phyloP scores from a whole-genome alignment of 306 rosid species.

The Cucurbita pepo region DNA sequence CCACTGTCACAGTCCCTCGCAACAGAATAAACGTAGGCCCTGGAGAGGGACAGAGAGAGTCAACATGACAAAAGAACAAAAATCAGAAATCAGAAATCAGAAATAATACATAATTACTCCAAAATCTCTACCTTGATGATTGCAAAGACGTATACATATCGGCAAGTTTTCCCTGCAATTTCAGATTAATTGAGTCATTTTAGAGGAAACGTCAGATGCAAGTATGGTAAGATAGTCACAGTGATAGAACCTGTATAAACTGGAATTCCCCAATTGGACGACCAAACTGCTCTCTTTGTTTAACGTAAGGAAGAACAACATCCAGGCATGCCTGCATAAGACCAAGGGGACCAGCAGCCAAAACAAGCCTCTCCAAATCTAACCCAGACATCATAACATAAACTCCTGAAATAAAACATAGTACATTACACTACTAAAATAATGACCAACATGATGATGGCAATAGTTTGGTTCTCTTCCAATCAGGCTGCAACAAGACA shows the following conservation, averaged over 20 bases:
- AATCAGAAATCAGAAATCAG: neutral
- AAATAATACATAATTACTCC: slow-evolving; percentile 1
- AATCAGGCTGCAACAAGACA: neutral
- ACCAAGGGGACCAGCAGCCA: slow-evolving; percentile 82
- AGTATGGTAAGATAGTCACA: slow-evolving; percentile 2
- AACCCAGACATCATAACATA: slow-evolving; percentile 96
- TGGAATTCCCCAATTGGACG: slow-evolving; percentile 96
- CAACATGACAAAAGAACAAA: neutral
- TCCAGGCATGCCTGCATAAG: slow-evolving; percentile 95
- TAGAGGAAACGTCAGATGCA: neutral
- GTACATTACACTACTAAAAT: slow-evolving; percentile 2
- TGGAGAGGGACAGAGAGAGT: slow-evolving; percentile 21
- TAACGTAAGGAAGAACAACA: slow-evolving; percentile 72
- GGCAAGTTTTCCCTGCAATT: slow-evolving; percentile 74
- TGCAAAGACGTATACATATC: slow-evolving; percentile 89
- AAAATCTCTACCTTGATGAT: slow-evolving; percentile 59
- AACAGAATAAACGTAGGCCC: slow-evolving; percentile 89
- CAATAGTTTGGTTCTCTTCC: neutral
- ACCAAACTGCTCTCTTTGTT: slow-evolving; percentile 91
- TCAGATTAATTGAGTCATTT: slow-evolving; percentile 2
- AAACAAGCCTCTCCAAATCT: slow-evolving; percentile 91
- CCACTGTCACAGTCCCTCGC: slow-evolving; percentile 94
- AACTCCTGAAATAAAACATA: slow-evolving; percentile 48
- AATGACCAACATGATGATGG: neutral
- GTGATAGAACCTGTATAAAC: slow-evolving; percentile 63